Evolutionary conservation across 2,329 filamentous ascomycete species (phyloP), one percentile per base, ranked within the genome.

Genomic region (Colletotrichum chlorophyti): DNA sequence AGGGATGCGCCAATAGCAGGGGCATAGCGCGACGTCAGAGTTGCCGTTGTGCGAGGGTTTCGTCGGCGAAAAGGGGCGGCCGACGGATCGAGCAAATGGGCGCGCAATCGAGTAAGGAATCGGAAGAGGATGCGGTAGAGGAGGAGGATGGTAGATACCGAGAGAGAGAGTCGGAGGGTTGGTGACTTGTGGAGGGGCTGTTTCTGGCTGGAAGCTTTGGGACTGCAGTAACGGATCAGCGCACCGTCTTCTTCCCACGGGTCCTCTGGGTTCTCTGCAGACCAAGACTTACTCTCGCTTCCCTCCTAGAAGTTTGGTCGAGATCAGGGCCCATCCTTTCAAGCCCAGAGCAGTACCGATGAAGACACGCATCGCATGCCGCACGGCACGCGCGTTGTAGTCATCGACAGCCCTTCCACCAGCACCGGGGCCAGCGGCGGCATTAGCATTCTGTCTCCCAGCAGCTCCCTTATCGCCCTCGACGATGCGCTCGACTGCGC

Each of bases 1-100:
- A 97, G 74, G 66, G 91, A 93, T 6, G 94, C 93, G 10, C 94
- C 95, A n/a, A 97, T 82, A 2, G 93, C 93, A 1, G 94, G 94
- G 1, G 94, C 91, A 70, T 93, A 90, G 9, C 84, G 83, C 2
- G 92, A 96, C 0, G 93, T 97, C 55, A 99, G 80, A 0, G 90
- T 85, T 17, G 80, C 80, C 0, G 91, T 83, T 11, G 93, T 85
- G 15, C 85, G 84, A 1, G 93, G 93, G 68, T 98, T 97, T 51
- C 94, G 89, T 55, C 83, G 79, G 12, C 93, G 85, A 74, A 98
- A 97, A 0, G 91, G 89, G 52, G 84, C 83, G 1, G 93, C 92
- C 54, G 91, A 85, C n/a, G 91, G 84, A 31, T 90, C 88, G 37
- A 96, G 85, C 4, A 99, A 81, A 63, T 92, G 91, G 2, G 84